These are phyloP conservation scores for Clavispora phyllophila DNA, from an alignment of 805 yeast species.

Conservation along the genomic window DNA sequence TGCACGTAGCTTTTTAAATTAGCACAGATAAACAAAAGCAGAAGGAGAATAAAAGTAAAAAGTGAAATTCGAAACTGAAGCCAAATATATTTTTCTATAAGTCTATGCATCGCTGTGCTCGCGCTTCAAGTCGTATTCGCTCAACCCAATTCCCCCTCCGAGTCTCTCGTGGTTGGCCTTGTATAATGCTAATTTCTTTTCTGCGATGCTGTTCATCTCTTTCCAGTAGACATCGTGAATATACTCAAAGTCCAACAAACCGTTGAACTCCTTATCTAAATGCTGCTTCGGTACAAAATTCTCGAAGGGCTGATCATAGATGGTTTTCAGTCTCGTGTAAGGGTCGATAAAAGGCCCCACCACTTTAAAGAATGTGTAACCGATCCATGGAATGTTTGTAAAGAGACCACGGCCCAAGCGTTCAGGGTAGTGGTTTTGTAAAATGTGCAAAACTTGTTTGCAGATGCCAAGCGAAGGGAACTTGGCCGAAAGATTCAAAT, in stretches of 20 bases:
- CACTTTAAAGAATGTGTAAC: slow-evolving; percentile 17
- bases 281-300: slow-evolving; percentile 50
- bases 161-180: slow-evolving; percentile 36
- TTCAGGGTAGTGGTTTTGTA: slow-evolving; percentile 19
- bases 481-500: slow-evolving; percentile 33
- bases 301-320: slow-evolving; percentile 54
- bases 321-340: slow-evolving; percentile 50
- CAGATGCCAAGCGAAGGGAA: slow-evolving; percentile 48
- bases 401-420: slow-evolving; percentile 17
- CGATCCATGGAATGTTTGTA: slow-evolving; percentile 19
- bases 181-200: slow-evolving; percentile 28
- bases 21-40: too few species aligned
- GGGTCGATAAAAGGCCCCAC: slow-evolving; percentile 46
- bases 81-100: not conserved
- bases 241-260: slow-evolving; percentile 47
- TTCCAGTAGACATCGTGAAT: slow-evolving; percentile 52
- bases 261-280: slow-evolving; percentile 46
- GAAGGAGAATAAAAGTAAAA: too few species aligned
- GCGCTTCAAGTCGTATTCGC: slow-evolving; percentile 47
- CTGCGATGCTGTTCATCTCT: slow-evolving; percentile 41
- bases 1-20: not conserved
- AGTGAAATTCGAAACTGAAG: not conserved
- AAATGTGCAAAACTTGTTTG: slow-evolving; percentile 18
- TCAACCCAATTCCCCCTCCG: slow-evolving; percentile 48
- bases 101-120: not conserved